phyloP scores from a whole-genome alignment of 768 basidiomycete species.

The Coprinopsis strossmayeri region DNA sequence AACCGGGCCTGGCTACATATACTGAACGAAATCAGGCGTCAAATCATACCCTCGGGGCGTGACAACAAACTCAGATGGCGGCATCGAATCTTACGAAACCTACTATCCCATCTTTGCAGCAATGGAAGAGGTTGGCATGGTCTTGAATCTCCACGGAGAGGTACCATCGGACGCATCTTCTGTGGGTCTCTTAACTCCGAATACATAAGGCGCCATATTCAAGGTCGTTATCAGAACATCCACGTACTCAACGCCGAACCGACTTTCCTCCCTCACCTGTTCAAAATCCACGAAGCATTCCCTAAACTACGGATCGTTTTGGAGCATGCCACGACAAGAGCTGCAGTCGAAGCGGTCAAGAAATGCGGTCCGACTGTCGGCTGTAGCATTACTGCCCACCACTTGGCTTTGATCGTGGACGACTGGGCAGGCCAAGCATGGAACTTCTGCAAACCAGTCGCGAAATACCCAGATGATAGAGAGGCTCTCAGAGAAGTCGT shows the following conservation, averaged over 20 bases:
- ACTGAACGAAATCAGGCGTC: slow-evolving; percentile 49
- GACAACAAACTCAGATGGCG: slow-evolving; percentile 93
- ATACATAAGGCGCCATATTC: background rate
- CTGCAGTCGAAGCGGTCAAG: slow-evolving; percentile 84
- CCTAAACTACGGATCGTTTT: slow-evolving; percentile 91
- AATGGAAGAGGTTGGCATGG: slow-evolving; percentile 92
- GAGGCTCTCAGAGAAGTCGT: slow-evolving; percentile 75
- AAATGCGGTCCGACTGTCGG: slow-evolving; percentile 75
- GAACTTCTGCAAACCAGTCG: slow-evolving; percentile 97
- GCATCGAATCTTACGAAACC: slow-evolving; percentile 90
- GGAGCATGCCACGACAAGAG: slow-evolving; percentile 93
- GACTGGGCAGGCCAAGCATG: slow-evolving; percentile 95
- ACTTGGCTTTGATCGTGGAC: slow-evolving; percentile 89
- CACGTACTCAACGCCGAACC: slow-evolving; percentile 93
- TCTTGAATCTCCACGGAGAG: slow-evolving; percentile 96
- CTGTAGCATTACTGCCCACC: slow-evolving; percentile 97
- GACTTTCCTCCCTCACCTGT: slow-evolving; percentile 82
- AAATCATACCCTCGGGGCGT: slow-evolving; percentile 98
- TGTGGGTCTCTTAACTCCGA: slow-evolving; percentile 29
- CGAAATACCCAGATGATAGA: slow-evolving; percentile 92
- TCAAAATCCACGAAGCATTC: slow-evolving; percentile 74
- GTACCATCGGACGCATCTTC: slow-evolving; percentile 76
- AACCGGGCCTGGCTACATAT: too few relatives aligned
- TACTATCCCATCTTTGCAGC: slow-evolving; percentile 92
- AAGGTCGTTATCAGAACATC: slow-evolving; percentile 54